Conservation (phyloP, 306 rosid species). For the Medicago lupulina region DNA sequence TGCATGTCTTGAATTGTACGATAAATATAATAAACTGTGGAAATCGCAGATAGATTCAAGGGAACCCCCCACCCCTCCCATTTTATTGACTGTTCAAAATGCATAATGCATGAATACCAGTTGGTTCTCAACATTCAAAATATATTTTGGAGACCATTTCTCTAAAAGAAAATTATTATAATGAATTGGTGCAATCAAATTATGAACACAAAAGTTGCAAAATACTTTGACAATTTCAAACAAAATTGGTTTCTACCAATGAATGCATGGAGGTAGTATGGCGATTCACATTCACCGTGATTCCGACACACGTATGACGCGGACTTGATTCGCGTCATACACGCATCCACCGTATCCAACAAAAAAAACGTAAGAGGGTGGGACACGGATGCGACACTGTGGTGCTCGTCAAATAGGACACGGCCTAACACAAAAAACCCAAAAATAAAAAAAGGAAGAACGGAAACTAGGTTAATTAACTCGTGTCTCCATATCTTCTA, state of each 20-base stretch:
- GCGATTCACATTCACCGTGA: too few species aligned
- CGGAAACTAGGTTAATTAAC: too few species aligned
- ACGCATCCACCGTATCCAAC: too few species aligned
- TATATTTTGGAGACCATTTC: slow-evolving; percentile 24
- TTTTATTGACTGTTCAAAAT: slow-evolving; percentile 14
- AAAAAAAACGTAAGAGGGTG: too few species aligned
- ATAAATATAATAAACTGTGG: slow-evolving; percentile 26
- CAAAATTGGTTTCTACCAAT: neutral
- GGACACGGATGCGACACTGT: too few species aligned
- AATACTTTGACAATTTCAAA: neutral
- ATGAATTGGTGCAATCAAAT: neutral
- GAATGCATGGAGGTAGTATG: neutral
- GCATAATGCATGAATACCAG: neutral
- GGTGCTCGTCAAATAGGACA: too few species aligned
- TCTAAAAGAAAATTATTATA: neutral
- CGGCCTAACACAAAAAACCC: too few species aligned
- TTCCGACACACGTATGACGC: too few species aligned
- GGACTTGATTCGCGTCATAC: too few species aligned
- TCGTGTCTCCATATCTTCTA: too few species aligned
- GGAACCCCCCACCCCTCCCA: neutral
- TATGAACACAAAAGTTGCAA: neutral
- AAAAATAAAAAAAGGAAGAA: too few species aligned
- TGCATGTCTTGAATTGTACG: slow-evolving; percentile 20
- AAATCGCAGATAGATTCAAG: slow-evolving; percentile 6
- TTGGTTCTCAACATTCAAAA: slow-evolving; percentile 17